Percentiles rank a stretch among this genome's conserved stretches.
Conservation (phyloP, 768 basidiomycete genomes). For the Tubosaeta sp. region DNA sequence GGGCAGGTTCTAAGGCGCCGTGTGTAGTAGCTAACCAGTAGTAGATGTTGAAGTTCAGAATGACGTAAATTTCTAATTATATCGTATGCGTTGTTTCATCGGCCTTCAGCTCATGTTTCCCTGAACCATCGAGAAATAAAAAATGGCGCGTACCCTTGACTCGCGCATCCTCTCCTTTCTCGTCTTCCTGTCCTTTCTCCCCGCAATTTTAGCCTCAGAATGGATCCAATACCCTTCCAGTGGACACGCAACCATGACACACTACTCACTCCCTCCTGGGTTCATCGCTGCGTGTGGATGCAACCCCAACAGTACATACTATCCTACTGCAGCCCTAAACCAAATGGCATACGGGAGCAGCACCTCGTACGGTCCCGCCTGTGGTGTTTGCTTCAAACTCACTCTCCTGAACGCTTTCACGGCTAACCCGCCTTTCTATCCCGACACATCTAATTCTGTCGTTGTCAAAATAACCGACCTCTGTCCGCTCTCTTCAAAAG, state of each 20-base stretch:
- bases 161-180: constrained; percentile 21
- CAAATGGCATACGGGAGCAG: constrained; percentile 79
- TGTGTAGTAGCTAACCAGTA: no score
- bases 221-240: constrained; percentile 64
- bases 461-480: constrained; percentile 78
- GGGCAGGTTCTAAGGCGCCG: no score
- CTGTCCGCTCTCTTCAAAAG: constrained; percentile 58
- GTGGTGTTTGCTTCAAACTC: constrained; percentile 76
- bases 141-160: constrained; percentile 12
- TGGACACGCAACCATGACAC: constrained; percentile 75
- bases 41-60: no score
- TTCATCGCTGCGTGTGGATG: constrained; percentile 74
- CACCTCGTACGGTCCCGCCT: constrained; percentile 65
- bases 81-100: background rate
- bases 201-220: constrained; percentile 24
- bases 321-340: constrained; percentile 76
- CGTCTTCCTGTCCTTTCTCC: constrained; percentile 23
- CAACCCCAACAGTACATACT: constrained; percentile 55
- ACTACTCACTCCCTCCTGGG: constrained; percentile 50
- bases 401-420: constrained; percentile 67
- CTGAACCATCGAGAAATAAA: background rate
- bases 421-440: constrained; percentile 66
- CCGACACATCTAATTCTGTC: constrained; percentile 53
- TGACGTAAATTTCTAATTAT: background rate
- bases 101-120: constrained; percentile 10